Base-by-base conservation (phyloP, 177 flowering plant species). In the Vitis hybrid region DNA sequence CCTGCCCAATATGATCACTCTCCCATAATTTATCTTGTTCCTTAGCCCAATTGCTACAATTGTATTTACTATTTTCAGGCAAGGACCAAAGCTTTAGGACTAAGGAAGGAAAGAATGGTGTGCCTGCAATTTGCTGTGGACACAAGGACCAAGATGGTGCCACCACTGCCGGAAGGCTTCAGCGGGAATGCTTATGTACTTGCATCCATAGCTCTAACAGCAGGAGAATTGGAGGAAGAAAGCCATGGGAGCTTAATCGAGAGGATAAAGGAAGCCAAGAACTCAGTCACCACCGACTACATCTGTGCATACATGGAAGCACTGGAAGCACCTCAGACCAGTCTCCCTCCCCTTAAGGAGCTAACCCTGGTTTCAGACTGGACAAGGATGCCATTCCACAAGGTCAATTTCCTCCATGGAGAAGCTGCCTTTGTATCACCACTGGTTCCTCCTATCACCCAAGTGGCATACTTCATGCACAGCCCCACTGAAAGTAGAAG, bases 101-200 rank as follows among this genome's bases (percentile, higher is more conserved):
- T 83, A 67, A 74, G 59, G 56, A 79, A 75, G 64, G 88, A 80
- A 60, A 69, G 75, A 56, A 72, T 74, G 83, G 85, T 82, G 27
- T 84, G 90, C 76, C 62, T 84, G 65, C 88, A 86, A 72, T 86
- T 86, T 65, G 74, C 88, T 0, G 80, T 86, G 52, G 86, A 86
- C 79, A 71, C 72, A 52, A 80, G 90, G 84, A 80, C 69, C 76
- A 86, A 78, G 72, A 55, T 78, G 66, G 70, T 32, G 56, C 86
- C 86, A 24, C 79, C 84, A 32, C 66, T 83, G 51, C 81, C 90
- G 0, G 62, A 66, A 71, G 78, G 78, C 0, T 86, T 83, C 76
- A 80, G 78, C 27, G 87, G 90, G 52, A 84, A 86, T 11, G 88
- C 88, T 11, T 84, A 75, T 71, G 86, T 86, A 0, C 75, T 86